Conservation (phyloP, 331 rosid species). For the Prunus yedoensis region DNA sequence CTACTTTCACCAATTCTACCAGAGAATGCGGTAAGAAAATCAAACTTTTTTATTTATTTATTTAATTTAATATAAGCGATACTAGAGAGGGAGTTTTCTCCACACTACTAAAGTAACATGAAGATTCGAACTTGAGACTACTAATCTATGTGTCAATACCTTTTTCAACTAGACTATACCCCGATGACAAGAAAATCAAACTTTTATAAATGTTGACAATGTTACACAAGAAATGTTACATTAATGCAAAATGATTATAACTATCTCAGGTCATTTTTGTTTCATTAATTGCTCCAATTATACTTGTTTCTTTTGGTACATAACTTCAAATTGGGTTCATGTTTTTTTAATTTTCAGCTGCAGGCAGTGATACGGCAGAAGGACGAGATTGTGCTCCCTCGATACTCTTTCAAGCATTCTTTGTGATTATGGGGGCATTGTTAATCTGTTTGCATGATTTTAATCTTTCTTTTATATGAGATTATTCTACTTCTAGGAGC, state of each 20-base stretch:
- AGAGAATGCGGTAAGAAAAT: slow-evolving; percentile 59
- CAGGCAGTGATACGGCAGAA: slow-evolving; percentile 42
- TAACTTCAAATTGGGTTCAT: neutral
- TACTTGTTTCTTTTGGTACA: neutral
- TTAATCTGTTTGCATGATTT: neutral
- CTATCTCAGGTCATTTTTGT: neutral
- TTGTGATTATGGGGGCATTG: slow-evolving; percentile 1
- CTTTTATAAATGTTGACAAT: too few species aligned
- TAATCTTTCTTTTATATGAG: neutral
- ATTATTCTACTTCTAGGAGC: neutral
- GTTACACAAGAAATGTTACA: too few species aligned
- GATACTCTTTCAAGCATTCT: neutral
- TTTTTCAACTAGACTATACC: too few species aligned
- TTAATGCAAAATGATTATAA: too few species aligned
- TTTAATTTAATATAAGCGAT: neutral
- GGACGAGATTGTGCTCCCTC: slow-evolving; percentile 17
- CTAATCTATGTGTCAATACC: too few species aligned
- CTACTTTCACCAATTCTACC: slow-evolving; percentile 53
- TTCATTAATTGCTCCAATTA: neutral
- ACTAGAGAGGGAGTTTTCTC: too few species aligned
- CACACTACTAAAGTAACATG: too few species aligned
- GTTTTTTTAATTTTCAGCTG: slow-evolving; percentile 25
- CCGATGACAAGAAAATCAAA: too few species aligned
- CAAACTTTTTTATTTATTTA: neutral
- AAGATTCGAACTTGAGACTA: too few species aligned